Conservation (phyloP, 2,329 filamentous ascomycete genomes). For the Fusarium euwallaceae region DNA sequence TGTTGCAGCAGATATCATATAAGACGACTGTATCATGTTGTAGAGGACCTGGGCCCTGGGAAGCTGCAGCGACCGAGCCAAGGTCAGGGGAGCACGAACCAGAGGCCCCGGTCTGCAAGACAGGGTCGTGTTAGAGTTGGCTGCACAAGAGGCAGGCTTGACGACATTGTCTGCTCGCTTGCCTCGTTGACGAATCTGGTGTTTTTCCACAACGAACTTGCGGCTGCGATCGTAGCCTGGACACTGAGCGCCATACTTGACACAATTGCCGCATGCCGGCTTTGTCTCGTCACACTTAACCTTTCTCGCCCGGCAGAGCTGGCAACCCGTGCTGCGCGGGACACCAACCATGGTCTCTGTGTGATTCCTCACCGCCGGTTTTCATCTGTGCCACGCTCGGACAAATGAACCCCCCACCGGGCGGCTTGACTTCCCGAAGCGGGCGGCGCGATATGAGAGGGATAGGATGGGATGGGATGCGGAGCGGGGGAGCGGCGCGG, state of each 20-base stretch:
- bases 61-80: constrained; percentile 27
- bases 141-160: constrained; percentile 21
- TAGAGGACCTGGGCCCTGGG: constrained; percentile 50
- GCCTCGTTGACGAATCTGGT: constrained; percentile 51
- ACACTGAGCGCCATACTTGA: constrained; percentile 54
- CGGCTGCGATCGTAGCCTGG: constrained; percentile 55
- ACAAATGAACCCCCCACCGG: constrained; percentile 35
- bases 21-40: constrained; percentile 48
- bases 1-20: constrained; percentile 33
- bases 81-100: constrained; percentile 22
- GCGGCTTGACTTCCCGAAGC: constrained; percentile 37
- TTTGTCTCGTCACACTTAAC: constrained; percentile 61
- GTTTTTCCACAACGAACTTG: constrained; percentile 58
- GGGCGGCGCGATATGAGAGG: constrained; percentile 22
- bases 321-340: constrained; percentile 55
- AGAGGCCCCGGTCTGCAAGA: constrained; percentile 10
- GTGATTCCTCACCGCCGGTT: constrained; percentile 41
- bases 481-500: constrained; percentile 16
- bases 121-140: constrained; percentile 23
- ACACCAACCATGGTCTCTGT: constrained; percentile 54
- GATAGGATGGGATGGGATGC: constrained; percentile 17
- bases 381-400: constrained; percentile 37
- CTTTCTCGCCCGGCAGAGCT: constrained; percentile 56
- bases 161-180: constrained; percentile 21
- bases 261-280: constrained; percentile 57